phyloP scores from a whole-genome alignment of 306 rosid species.

The Astragalus membranaceus region DNA sequence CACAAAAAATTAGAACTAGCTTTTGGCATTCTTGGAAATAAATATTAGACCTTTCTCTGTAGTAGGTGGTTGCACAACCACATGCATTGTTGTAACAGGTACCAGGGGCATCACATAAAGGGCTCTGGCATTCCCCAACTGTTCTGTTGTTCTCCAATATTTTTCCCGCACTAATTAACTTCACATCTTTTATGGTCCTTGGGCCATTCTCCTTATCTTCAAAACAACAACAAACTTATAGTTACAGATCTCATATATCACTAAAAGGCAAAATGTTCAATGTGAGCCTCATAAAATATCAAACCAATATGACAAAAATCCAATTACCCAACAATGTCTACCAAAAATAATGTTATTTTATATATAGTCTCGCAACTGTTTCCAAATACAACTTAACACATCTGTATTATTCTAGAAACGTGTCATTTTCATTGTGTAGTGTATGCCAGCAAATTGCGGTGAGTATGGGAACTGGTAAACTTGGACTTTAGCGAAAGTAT shows the following conservation, averaged over 20 bases:
- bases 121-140: conserved; percentile 86
- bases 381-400: neutral
- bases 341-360: neutral
- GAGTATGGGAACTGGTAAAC: neutral
- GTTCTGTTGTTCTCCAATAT: conserved; percentile 83
- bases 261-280: neutral
- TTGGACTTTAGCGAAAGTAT: neutral
- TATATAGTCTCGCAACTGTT: neutral
- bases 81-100: conserved; percentile 92
- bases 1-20: neutral
- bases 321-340: neutral
- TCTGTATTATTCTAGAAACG: neutral
- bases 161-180: conserved; percentile 84
- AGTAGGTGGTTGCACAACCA: conserved; percentile 70
- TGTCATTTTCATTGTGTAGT: neutral
- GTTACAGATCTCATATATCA: conserved; percentile 4
- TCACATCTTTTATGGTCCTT: conserved; percentile 83
- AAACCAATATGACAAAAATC: conserved; percentile 8
- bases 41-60: conserved; percentile 60
- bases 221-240: conserved; percentile 16
- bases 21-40: neutral
- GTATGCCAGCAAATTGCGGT: conserved; percentile 5
- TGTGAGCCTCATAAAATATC: neutral
- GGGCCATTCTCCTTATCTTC: conserved; percentile 87
- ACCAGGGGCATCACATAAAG: conserved; percentile 69